Percentiles rank a stretch among this genome's conserved stretches.
phyloP scores from a whole-genome alignment of 2,329 filamentous ascomycete species.

The Beauveria medogensis region DNA sequence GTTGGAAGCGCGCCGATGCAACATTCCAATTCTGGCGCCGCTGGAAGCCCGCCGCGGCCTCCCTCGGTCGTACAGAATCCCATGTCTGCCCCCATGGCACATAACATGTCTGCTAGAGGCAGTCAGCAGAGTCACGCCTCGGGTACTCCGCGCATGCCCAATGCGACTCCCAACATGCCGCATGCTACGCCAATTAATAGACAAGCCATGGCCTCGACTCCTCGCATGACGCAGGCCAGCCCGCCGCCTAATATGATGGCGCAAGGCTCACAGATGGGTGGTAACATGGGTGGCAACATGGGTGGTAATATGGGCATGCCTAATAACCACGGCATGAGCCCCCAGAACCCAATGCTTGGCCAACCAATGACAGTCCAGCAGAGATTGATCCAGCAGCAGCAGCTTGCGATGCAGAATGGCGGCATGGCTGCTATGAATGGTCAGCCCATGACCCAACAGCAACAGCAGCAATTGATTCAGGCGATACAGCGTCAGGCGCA shows the following conservation, averaged over 20 bases:
- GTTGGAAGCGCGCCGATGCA: constrained; percentile 57
- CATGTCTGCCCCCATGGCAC: constrained; percentile 52
- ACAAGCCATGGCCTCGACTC: constrained; percentile 45
- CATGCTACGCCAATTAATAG: constrained; percentile 52
- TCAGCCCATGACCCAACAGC: constrained; percentile 28
- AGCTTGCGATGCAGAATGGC: constrained; percentile 15
- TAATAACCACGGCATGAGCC: constrained; percentile 37
- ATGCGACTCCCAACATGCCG: constrained; percentile 51
- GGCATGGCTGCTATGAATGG: constrained; percentile 24
- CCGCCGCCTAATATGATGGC: constrained; percentile 53
- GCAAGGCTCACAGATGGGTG: constrained; percentile 47
- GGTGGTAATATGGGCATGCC: constrained; percentile 41
- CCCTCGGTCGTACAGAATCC: constrained; percentile 57
- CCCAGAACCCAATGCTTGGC: constrained; percentile 30
- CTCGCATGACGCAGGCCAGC: constrained; percentile 55
- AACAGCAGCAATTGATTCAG: constrained; percentile 30
- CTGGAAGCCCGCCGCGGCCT: constrained; percentile 58
- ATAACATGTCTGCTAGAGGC: constrained; percentile 55
- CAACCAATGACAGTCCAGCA: constrained; percentile 42
- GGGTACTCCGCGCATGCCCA: constrained; percentile 55
- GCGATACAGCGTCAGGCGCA: constrained; percentile 31
- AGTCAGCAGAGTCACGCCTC: constrained; percentile 60
- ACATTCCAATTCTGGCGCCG: constrained; percentile 58
- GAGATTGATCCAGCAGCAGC: constrained; percentile 33
- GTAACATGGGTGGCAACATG: constrained; percentile 37